These are phyloP conservation scores for Leccinum griseonigrum DNA, from an alignment of 1,284 basidiomycete genomes.

Conservation along the genomic window DNA sequence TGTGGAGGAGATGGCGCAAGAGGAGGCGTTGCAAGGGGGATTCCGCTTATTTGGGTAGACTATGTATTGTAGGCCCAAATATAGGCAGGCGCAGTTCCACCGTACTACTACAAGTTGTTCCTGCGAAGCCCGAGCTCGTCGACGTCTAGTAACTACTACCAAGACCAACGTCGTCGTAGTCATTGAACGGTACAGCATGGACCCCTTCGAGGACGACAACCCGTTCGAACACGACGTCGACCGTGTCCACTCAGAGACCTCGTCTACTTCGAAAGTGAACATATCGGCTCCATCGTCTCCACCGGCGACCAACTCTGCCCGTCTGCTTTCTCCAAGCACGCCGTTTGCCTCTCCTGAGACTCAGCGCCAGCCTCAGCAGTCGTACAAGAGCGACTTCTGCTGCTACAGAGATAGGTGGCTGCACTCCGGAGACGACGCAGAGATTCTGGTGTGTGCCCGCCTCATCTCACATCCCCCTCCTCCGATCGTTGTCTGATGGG, in stretches of 20 bases:
- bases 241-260: constrained; percentile 58
- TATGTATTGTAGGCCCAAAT: constrained; percentile 25
- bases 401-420: constrained; percentile 70
- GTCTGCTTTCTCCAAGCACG: constrained; percentile 41
- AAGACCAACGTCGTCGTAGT: neutral
- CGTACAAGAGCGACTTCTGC: constrained; percentile 71
- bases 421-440: constrained; percentile 77
- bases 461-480: neutral
- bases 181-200: constrained; percentile 41
- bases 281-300: constrained; percentile 67
- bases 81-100: constrained; percentile 14
- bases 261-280: constrained; percentile 59
- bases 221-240: constrained; percentile 71
- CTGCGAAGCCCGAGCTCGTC: neutral
- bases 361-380: constrained; percentile 47
- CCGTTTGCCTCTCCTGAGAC: constrained; percentile 56
- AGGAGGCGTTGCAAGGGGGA: constrained; percentile 37
- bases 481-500: constrained; percentile 12
- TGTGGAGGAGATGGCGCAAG: constrained; percentile 24
- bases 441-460: constrained; percentile 61
- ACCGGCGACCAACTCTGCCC: constrained; percentile 37
- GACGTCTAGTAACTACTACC: neutral
- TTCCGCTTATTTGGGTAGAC: constrained; percentile 59
- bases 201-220: constrained; percentile 74
- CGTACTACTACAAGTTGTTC: neutral